Percentiles rank a stretch among this genome's conserved stretches.
Conservation (phyloP, 164 flowering plant species). For the Taxillus chinensis region DNA sequence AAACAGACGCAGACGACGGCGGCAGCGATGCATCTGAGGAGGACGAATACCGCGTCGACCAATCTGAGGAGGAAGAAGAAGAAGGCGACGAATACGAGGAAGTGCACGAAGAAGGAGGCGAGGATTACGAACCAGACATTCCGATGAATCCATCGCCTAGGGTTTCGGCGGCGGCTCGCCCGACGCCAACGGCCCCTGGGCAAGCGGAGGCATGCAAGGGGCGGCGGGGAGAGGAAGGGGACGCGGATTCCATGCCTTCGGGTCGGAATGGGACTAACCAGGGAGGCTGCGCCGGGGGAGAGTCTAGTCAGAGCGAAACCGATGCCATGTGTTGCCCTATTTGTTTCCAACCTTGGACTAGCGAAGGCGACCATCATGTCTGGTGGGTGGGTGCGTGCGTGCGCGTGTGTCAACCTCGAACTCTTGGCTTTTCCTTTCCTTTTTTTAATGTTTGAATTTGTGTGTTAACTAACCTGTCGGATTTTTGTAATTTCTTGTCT, state of each 20-base stretch:
- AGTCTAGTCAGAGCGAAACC: constrained; percentile 28
- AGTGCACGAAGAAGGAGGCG: neutral
- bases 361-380: constrained; percentile 33
- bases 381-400: too few species aligned
- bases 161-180: neutral
- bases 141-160: neutral
- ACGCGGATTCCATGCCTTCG: neutral
- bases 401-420: neutral
- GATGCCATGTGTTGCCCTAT: constrained; percentile 60
- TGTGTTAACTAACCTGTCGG: too few species aligned
- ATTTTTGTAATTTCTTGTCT: too few species aligned
- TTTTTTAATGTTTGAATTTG: too few species aligned
- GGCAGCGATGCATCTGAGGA: neutral
- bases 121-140: neutral
- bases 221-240: neutral
- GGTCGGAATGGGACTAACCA: neutral
- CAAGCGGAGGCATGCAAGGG: neutral
- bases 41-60: neutral
- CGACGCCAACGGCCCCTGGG: neutral
- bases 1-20: neutral
- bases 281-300: constrained; percentile 3
- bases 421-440: too few species aligned
- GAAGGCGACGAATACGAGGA: neutral
- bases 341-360: constrained; percentile 61
- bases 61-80: neutral